Evolutionary conservation across 2,329 filamentous ascomycete genomes (phyloP), one percentile per base, ranked within the genome.

Genomic region (Metarhizium album): DNA sequence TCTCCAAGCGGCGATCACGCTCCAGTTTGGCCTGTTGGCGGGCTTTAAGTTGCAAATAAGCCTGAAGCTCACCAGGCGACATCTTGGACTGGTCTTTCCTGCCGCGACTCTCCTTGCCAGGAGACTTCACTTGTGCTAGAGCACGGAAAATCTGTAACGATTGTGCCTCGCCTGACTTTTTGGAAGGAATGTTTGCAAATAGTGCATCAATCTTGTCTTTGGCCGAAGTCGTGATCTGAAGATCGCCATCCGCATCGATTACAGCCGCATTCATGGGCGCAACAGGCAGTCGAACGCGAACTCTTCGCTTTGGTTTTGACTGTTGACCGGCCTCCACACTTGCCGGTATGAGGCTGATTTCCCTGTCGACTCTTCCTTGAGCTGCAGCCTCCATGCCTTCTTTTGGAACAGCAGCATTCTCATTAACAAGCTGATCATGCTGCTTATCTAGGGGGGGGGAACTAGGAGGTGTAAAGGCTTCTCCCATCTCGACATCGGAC

Each of bases 1-100:
- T 77, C 51, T 88, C 82, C 20, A 97, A 76, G 50, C 84, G 84
- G 57, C 87, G 83, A 53, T 87, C 80, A 49, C 88, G 83, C 64
- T 93, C 89, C 42, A 79, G 68, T 53, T 82, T 82, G 43, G 90
- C 90, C 67, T 98, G 93, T 53, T 85, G 77, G 43, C 87, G 82
- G 5, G 89, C 90, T 54, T 83, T 83, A 56, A 81, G 78, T 37
- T 85, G 74, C 7, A 97, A 71, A 33, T 74, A 76, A 9, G 75
- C 70, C 45, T 90, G 82, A 49, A 95, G 75, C 57, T 93, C 82
- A 27, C 75, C 78, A 0, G 76, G 72, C 7, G 80, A 88, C 74
- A 95, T 86, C 8, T 73, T 74, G 45, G 69, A 70, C 52, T 72
- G 76, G 46, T 67, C 67, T 20, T 69, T 68, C 49, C 68, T 70